A percentile compares a stretch with the other conserved stretches of the same genome.
Conservation (phyloP, 441 rosid species). For the Mallotus repandus region DNA sequence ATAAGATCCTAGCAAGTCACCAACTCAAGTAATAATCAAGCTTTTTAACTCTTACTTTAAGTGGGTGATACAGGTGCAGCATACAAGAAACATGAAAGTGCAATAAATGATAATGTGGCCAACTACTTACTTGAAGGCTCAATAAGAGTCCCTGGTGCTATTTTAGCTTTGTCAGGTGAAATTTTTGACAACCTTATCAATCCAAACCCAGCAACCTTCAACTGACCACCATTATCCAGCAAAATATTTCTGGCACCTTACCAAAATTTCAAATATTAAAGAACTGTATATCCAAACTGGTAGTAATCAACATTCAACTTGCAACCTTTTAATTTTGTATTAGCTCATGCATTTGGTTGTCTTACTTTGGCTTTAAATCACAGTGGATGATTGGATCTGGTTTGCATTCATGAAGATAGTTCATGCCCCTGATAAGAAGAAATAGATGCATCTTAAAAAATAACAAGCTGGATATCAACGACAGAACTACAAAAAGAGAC, state of each 20-base stretch:
- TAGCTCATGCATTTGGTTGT: conserved; percentile 53
- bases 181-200: conserved; percentile 58
- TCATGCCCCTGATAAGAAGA: conserved; percentile 82
- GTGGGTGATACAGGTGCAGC: not conserved
- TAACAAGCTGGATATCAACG: conserved; percentile 6
- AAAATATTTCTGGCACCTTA: conserved; percentile 99
- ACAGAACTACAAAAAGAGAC: not conserved
- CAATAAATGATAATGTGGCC: not conserved
- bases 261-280: conserved; percentile 75
- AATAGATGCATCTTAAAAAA: conserved; percentile 25
- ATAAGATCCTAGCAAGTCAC: not conserved
- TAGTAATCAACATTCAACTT: conserved; percentile 16
- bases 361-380: conserved; percentile 94
- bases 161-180: conserved; percentile 64
- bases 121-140: conserved; percentile 63
- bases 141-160: conserved; percentile 42
- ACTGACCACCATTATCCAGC: conserved; percentile 87
- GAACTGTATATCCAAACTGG: conserved; percentile 36
- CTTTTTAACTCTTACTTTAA: not conserved
- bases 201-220: conserved; percentile 91
- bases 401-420: conserved; percentile 95
- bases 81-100: not conserved
- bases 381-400: conserved; percentile 95
- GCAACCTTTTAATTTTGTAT: conserved; percentile 22
- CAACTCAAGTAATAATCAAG: not conserved